A percentile compares a stretch with the other conserved stretches of the same genome.
These are phyloP conservation scores for Cystobasidium ongulense DNA, from an alignment of 768 basidiomycete species.

Conservation along the genomic window DNA sequence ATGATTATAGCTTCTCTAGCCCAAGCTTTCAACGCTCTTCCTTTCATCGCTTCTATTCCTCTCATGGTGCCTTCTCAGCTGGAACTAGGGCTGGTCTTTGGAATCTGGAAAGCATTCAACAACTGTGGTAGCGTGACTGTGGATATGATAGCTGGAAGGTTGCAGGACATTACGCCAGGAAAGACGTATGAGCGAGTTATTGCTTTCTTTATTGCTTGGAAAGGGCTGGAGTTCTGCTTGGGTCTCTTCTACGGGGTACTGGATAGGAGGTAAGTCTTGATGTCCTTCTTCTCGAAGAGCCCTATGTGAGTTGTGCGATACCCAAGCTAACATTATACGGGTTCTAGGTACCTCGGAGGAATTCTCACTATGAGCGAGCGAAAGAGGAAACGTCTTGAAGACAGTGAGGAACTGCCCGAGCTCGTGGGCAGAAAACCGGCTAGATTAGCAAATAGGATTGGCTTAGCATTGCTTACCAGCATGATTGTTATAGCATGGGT, in stretches of 20 bases:
- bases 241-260: not conserved
- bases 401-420: not conserved
- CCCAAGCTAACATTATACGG: too few relatives aligned
- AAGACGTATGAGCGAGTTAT: conserved; percentile 12
- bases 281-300: not conserved
- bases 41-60: conserved; percentile 27
- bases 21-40: conserved; percentile 22
- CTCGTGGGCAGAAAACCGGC: not conserved
- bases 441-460: not conserved
- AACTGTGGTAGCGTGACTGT: conserved; percentile 16
- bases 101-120: conserved; percentile 29
- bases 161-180: conserved; percentile 13
- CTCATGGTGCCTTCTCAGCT: conserved; percentile 13
- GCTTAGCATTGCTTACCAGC: not conserved
- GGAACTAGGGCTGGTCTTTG: conserved; percentile 10
- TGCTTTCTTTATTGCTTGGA: conserved; percentile 21
- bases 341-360: conserved; percentile 9
- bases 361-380: conserved; percentile 5
- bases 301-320: not conserved
- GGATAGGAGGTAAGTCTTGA: not conserved
- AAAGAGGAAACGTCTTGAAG: conserved; percentile 1
- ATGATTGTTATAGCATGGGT: conserved; percentile 23
- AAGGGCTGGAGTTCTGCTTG: conserved; percentile 24
- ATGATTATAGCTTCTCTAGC: conserved; percentile 16
- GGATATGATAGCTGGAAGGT: not conserved